Conservation (phyloP, 768 basidiomycete species). For the Phaeolepiota aurea region DNA sequence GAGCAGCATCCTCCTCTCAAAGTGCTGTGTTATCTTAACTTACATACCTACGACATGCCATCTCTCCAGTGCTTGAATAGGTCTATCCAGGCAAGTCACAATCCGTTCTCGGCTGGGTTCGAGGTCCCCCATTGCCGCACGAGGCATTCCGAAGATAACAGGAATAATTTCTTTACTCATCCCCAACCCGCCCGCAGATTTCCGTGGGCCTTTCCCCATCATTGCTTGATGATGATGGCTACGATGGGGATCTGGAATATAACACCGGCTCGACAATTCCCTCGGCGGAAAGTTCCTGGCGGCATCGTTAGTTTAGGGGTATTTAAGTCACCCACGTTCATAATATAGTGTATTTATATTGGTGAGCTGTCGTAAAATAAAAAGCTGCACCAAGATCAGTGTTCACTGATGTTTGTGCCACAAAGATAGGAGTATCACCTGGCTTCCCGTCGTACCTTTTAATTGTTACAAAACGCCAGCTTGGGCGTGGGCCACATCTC, state of each 20-base stretch:
- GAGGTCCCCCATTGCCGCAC: too few relatives aligned
- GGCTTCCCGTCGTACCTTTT: constrained; percentile 51
- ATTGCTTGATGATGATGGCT: constrained; percentile 45
- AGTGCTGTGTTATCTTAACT: too few relatives aligned
- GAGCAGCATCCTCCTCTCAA: too few relatives aligned
- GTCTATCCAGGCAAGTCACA: too few relatives aligned
- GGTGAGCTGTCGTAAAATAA: constrained; percentile 23
- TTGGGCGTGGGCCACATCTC: constrained; percentile 47
- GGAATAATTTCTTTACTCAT: background rate
- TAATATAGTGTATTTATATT: constrained; percentile 40
- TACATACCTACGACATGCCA: too few relatives aligned
- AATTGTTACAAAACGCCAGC: constrained; percentile 52
- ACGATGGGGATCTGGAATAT: constrained; percentile 44
- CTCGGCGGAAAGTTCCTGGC: constrained; percentile 39
- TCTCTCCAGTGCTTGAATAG: too few relatives aligned
- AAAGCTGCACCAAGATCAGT: constrained; percentile 19
- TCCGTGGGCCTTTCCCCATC: constrained; percentile 59
- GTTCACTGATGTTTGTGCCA: constrained; percentile 44
- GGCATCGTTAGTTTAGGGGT: constrained; percentile 42
- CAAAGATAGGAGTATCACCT: constrained; percentile 31
- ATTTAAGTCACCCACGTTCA: constrained; percentile 39
- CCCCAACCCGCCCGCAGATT: constrained; percentile 35
- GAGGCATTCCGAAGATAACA: background rate
- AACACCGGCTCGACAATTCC: constrained; percentile 36
- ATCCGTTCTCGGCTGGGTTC: too few relatives aligned